Base-by-base conservation (phyloP, 768 basidiomycete genomes). In the Mycena epipterygia region DNA sequence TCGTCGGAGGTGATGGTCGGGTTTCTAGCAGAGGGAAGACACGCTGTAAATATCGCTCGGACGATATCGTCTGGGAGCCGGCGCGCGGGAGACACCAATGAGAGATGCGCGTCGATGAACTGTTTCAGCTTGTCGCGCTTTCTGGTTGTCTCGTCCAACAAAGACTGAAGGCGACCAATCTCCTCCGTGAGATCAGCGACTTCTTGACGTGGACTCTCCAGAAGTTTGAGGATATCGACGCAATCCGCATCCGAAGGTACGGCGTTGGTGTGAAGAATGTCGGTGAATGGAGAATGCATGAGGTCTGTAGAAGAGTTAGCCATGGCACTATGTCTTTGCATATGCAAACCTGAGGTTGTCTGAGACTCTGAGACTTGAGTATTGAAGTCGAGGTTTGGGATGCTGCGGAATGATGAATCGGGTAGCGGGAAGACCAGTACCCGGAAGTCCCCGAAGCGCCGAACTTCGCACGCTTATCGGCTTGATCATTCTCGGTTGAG, bases 31-130 rank as follows among this genome's bases (percentile, higher is more conserved):
- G 56, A 19, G 21, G 73, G 70, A 2, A 79, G 66, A 64, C 75
- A 76, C 13, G 42, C 59, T 12, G 75, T 35, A 46, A 78, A 79
- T 23, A 78, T 75, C 33, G 67, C 71, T 2, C 66, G 67, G 7
- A 79, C 49, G 23, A 76, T 66, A 33, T 78, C 77, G 0, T 59
- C 16, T n/a, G 78, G 75, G 9, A 52, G 51, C 30, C 30, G 16
- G 51, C 51, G 51, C 16, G 29, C 21, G 4, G 51, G 30, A 4
- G 51, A 79, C 21, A 27, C 37, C 37, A 53, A 41, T 68, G 30
- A 78, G 51, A 32, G 73, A 70, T 4, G 77, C 3, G 35, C 56
- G n/a, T 35, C 33, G n/a, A 58, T 41, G 21, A 25, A 44, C n/a
- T 39, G 37, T 21, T 25, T 3, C 23, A 39, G 23, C 13, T 25